Evolutionary conservation across 129 eudicot genomes (phyloP).

Genomic region (Ambrosia artemisiifolia): DNA sequence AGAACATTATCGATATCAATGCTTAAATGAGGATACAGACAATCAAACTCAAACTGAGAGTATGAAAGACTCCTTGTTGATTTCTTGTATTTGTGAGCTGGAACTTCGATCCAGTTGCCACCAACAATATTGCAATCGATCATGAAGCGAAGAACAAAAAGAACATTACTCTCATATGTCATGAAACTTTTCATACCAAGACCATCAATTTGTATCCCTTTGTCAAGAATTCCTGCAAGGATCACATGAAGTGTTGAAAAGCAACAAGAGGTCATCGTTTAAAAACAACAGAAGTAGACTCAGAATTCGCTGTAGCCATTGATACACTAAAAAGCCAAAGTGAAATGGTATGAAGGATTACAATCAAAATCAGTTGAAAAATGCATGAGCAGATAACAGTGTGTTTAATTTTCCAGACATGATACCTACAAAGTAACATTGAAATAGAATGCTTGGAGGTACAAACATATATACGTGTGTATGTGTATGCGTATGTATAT

Average conservation of each 20-base stretch:
- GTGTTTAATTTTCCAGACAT: background rate
- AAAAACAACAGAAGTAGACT: background rate
- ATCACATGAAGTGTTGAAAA: background rate
- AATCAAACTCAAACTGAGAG: constrained; percentile 88
- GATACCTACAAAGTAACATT: background rate
- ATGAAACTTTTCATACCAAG: constrained; percentile 86
- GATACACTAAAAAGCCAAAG: background rate
- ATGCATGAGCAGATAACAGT: background rate
- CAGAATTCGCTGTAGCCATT: background rate
- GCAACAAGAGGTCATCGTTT: constrained; percentile 10
- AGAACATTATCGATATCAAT: constrained; percentile 1
- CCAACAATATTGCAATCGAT: constrained; percentile 93
- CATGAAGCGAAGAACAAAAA: constrained; percentile 95
- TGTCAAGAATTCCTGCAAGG: constrained; percentile 81
- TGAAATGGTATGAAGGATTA: background rate
- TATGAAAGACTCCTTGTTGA: constrained; percentile 60
- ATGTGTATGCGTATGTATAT: no score
- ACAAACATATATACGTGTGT: background rate
- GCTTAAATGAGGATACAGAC: constrained; percentile 74
- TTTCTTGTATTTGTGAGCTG: constrained; percentile 69
- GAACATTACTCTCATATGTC: constrained; percentile 94
- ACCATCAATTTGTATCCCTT: constrained; percentile 94
- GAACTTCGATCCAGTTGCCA: constrained; percentile 97
- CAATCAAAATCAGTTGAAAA: background rate
- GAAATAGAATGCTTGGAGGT: constrained; percentile 9